Evolutionary conservation across 768 basidiomycete species (phyloP).

Genomic region (Boletus edulis): DNA sequence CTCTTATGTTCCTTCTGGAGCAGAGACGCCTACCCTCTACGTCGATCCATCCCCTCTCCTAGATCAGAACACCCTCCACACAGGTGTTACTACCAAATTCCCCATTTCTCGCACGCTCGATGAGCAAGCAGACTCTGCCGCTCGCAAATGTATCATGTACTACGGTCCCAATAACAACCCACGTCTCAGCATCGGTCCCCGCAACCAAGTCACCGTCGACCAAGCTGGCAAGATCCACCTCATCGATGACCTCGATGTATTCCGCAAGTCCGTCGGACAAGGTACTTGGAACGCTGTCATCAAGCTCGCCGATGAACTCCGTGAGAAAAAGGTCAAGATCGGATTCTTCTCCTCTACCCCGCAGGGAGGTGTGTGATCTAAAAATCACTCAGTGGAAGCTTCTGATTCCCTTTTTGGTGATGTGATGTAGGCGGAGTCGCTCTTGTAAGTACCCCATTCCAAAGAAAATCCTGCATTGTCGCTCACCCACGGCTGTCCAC

Average conservation of each 20-base stretch:
- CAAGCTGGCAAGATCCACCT: constrained; percentile 84
- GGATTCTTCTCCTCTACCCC: constrained; percentile 96
- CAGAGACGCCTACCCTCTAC: constrained; percentile 72
- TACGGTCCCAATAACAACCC: constrained; percentile 84
- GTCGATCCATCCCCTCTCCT: constrained; percentile 56
- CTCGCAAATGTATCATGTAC: constrained; percentile 81
- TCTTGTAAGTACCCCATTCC: constrained; percentile 54
- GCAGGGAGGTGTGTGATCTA: constrained; percentile 68
- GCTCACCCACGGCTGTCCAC: constrained; percentile 19
- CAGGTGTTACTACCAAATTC: constrained; percentile 52
- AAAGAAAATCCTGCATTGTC: constrained; percentile 3
- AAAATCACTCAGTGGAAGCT: constrained; percentile 1
- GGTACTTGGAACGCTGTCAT: constrained; percentile 80
- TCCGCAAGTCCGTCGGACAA: constrained; percentile 64
- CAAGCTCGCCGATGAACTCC: constrained; percentile 81
- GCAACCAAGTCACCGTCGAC: constrained; percentile 88
- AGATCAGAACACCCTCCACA: constrained; percentile 37
- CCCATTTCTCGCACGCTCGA: constrained; percentile 77
- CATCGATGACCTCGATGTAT: constrained; percentile 79
- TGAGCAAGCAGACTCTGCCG: constrained; percentile 85
- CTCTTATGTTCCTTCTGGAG: constrained; percentile 73
- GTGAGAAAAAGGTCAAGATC: constrained; percentile 84
- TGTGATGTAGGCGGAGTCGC: constrained; percentile 78
- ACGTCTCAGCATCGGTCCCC: constrained; percentile 74
- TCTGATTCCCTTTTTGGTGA: constrained; percentile 23